phyloP scores from a whole-genome alignment of 169 alveolate species.

The Neospora caninum region DNA sequence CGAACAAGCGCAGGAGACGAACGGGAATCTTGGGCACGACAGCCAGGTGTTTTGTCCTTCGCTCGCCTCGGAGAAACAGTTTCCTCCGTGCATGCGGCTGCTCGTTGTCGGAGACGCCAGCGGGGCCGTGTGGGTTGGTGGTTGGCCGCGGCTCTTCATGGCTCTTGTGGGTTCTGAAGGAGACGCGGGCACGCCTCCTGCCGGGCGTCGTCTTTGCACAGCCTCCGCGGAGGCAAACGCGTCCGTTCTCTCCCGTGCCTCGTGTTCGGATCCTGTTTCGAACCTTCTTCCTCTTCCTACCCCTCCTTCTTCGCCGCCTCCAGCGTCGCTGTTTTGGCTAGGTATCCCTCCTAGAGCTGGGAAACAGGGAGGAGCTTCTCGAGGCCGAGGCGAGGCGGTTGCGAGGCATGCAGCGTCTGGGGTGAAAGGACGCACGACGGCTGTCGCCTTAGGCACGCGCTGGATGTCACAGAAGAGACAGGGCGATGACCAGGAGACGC shows the following conservation, averaged over 20 bases:
- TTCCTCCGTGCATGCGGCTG: slow-evolving; percentile 6
- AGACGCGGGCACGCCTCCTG: not conserved
- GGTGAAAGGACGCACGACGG: not conserved
- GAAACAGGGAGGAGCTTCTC: too few relatives aligned
- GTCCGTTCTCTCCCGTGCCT: too few relatives aligned
- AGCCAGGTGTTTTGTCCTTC: not conserved
- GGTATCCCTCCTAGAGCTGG: too few relatives aligned
- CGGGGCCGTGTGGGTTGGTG: slow-evolving; percentile 57
- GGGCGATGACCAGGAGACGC: not conserved
- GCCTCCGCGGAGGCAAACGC: too few relatives aligned
- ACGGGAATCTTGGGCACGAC: not conserved
- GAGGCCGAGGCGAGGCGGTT: too few relatives aligned
- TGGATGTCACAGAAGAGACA: not conserved
- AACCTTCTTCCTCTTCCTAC: too few relatives aligned
- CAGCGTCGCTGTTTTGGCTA: too few relatives aligned
- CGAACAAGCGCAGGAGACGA: not conserved
- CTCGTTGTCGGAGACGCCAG: slow-evolving; percentile 59
- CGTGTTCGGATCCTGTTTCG: too few relatives aligned
- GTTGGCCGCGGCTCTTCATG: slow-evolving; percentile 31
- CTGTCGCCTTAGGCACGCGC: not conserved
- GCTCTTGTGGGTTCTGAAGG: not conserved
- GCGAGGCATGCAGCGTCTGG: not conserved
- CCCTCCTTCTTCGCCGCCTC: too few relatives aligned
- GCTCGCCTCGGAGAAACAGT: not conserved
- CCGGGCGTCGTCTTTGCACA: too few relatives aligned